Percentiles rank a stretch among this genome's conserved stretches.
phyloP scores from a whole-genome alignment of 176 grass and related monocot species.

The Cenchrus fungigraminus region DNA sequence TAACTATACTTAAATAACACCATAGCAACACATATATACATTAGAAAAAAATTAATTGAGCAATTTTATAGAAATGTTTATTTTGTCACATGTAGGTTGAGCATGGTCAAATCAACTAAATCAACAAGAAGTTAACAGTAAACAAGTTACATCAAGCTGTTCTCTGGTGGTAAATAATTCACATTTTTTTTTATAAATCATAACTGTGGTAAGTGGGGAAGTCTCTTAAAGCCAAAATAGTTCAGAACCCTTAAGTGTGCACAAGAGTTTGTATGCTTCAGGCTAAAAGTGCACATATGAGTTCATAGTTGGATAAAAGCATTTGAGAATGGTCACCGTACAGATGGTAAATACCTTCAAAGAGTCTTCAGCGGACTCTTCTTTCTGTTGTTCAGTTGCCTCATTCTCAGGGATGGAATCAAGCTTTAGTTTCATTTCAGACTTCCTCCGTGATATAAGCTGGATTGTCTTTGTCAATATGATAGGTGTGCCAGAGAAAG shows the following conservation, averaged over 20 bases:
- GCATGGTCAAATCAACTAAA: slow-evolving; percentile 5
- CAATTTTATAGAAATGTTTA: slow-evolving; percentile 1
- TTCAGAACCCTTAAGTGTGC: background rate
- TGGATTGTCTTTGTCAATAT: slow-evolving; percentile 83
- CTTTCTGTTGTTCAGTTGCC: slow-evolving; percentile 66
- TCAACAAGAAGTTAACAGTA: background rate
- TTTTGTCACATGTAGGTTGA: background rate
- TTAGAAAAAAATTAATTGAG: background rate
- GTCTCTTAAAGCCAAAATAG: slow-evolving; percentile 3
- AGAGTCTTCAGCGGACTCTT: slow-evolving; percentile 47
- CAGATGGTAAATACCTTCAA: slow-evolving; percentile 58
- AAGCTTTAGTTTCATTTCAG: slow-evolving; percentile 65
- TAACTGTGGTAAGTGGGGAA: background rate
- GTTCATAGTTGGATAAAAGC: background rate
- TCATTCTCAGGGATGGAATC: slow-evolving; percentile 84
- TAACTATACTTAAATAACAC: background rate
- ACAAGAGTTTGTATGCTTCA: background rate
- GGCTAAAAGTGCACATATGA: slow-evolving; percentile 9
- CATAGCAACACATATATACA: slow-evolving; percentile 8
- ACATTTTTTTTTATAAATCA: background rate
- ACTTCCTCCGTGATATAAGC: slow-evolving; percentile 75
- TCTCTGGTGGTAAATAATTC: background rate
- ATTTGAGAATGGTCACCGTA: slow-evolving; percentile 4
- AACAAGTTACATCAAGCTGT: background rate
- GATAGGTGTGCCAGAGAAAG: slow-evolving; percentile 81